Percentiles rank a stretch among this genome's conserved stretches.
Evolutionary conservation across 306 rosid species (phyloP).

Genomic region (Lathyrus tuberosus): DNA sequence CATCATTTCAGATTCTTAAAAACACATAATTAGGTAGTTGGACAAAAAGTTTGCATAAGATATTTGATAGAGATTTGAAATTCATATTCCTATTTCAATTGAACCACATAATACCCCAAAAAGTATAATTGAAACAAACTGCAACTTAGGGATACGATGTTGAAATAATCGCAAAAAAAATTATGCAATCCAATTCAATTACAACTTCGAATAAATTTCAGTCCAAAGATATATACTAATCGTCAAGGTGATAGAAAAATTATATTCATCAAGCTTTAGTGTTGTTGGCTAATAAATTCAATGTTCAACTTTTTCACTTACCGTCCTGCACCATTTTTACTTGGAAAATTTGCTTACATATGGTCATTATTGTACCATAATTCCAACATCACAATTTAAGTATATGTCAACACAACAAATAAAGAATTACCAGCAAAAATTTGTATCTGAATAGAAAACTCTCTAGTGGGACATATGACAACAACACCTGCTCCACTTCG

Average conservation of each 20-base stretch:
- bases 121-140: not conserved
- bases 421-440: too few relatives aligned
- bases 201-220: constrained; percentile 9
- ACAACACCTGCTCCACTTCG: too few relatives aligned
- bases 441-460: too few relatives aligned
- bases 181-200: not conserved
- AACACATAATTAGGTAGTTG: not conserved
- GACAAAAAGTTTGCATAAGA: constrained; percentile 6
- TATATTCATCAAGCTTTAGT: not conserved
- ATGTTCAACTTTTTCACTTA: constrained; percentile 7
- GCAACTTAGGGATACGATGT: constrained; percentile 3
- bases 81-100: not conserved
- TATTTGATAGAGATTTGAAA: constrained; percentile 5
- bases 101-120: not conserved
- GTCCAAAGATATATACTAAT: not conserved
- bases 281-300: constrained; percentile 1
- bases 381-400: too few relatives aligned
- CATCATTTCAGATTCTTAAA: constrained; percentile 2
- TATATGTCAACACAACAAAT: too few relatives aligned
- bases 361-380: not conserved
- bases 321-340: not conserved
- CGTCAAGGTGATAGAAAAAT: not conserved
- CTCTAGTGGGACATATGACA: too few relatives aligned
- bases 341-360: not conserved
- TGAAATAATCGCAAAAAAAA: not conserved